Base-by-base conservation (phyloP, 768 basidiomycete species). In the Rhodosporidiobolus sp. region DNA sequence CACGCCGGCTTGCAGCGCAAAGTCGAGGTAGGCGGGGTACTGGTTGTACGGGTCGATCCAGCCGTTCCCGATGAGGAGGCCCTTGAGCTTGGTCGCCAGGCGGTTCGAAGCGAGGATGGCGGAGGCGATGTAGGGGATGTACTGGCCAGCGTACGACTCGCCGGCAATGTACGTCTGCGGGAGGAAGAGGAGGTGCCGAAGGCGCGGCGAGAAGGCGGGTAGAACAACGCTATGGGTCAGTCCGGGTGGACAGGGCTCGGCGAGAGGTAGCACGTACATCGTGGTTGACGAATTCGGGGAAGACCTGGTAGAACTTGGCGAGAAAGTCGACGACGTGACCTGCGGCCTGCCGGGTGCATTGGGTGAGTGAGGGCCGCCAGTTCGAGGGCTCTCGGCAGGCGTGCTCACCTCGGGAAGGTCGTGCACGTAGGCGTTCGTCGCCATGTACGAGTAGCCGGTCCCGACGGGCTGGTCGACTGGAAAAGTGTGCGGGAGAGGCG, bases 391-490 rank as follows among this genome's bases (percentile, higher is more conserved):
- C 6, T 4, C 17, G 20, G n/a, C 54, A 49, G 38, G 26, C 59
- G 38, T 30, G 49, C 80, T 32, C 79, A 87, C 93, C 81, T 91
- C 86, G 17, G 86, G 82, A 52, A 94, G 84, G 54, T 90, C 89
- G 71, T 91, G 89, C 35, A 94, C 86, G 79, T 90, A 96, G 59
- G 86, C 85, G 78, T 97, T 87, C 22, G 94, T 92, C 69, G 90
- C 88, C 28, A 90, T 87, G 78, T 91, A 94, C 2, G 93, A 95
- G 81, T 90, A 89, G 22, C 96, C 96, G 35, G 96, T 97, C 16
- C 95, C 96, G 8, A 91, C 91, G 57, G 96, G 96, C 81, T 99
- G 96, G 80, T 99, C 95, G 66, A 99, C 95, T 99, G 78, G 19
- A 30, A 64, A 48, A 1, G 26, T 0, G 30, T 7, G 5, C 0